Percentiles rank a stretch among this genome's conserved stretches.
Conservation (phyloP, 2,329 filamentous ascomycete genomes). For the Penicillium sp. region DNA sequence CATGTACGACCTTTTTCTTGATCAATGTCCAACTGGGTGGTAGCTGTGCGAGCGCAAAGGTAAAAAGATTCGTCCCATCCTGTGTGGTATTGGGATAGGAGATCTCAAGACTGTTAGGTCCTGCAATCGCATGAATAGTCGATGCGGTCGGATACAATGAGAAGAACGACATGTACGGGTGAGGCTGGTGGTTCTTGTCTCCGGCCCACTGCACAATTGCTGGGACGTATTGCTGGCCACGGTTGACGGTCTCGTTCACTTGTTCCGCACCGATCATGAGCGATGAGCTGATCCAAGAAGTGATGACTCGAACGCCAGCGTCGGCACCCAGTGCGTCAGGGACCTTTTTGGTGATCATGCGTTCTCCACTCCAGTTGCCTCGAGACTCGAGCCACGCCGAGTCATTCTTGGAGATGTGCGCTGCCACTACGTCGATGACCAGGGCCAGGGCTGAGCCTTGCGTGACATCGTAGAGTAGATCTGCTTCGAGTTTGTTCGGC, state of each 20-base stretch:
- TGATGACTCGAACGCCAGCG: constrained; percentile 60
- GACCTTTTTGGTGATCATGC: constrained; percentile 53
- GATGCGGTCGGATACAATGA: constrained; percentile 48
- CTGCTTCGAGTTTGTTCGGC: constrained; percentile 44
- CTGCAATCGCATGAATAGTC: constrained; percentile 47
- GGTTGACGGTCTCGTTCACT: constrained; percentile 47
- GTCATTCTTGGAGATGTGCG: constrained; percentile 35
- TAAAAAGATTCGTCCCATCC: constrained; percentile 45
- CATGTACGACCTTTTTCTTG: constrained; percentile 36
- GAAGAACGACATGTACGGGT: constrained; percentile 40
- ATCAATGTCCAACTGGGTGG: constrained; percentile 46
- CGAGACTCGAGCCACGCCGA: constrained; percentile 35
- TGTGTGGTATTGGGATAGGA: constrained; percentile 50
- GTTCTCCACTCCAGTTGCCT: constrained; percentile 40
- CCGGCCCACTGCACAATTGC: constrained; percentile 63
- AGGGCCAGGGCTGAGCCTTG: constrained; percentile 49
- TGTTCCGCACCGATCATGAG: constrained; percentile 63
- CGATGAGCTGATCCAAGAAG: constrained; percentile 59
- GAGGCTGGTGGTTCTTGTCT: constrained; percentile 38
- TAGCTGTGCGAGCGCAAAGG: constrained; percentile 45
- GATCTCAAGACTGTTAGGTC: constrained; percentile 38
- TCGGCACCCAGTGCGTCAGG: constrained; percentile 61
- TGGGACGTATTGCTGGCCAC: constrained; percentile 60
- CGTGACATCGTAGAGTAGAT: constrained; percentile 48
- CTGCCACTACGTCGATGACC: constrained; percentile 39